A percentile compares a stretch with the other conserved stretches of the same genome.
Conservation (phyloP, 83 land plant species). For the Thuja plicata region DNA sequence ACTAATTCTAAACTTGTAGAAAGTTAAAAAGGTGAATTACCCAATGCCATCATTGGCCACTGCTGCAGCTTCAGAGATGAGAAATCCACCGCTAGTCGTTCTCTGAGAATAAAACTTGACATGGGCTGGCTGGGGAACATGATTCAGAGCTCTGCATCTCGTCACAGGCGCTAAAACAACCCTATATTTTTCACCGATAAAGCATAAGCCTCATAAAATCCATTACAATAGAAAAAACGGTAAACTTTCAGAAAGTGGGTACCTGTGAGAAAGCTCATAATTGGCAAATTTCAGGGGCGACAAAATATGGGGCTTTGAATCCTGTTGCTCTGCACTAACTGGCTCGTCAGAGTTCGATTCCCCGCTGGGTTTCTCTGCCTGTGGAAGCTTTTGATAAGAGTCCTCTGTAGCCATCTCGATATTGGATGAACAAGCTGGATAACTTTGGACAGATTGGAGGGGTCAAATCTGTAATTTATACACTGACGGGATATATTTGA, state of each 20-base stretch:
- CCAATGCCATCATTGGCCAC: slow-evolving; percentile 63
- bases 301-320: background rate
- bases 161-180: slow-evolving; percentile 91
- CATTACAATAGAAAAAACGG: background rate
- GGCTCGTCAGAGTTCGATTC: background rate
- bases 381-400: background rate
- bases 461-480: too few species aligned
- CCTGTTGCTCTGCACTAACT: background rate
- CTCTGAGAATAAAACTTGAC: slow-evolving; percentile 69
- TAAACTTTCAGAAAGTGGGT: background rate
- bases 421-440: too few species aligned
- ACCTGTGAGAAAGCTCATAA: slow-evolving; percentile 16
- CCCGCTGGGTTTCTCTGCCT: background rate
- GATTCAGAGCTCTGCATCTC: slow-evolving; percentile 67
- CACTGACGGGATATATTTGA: too few species aligned
- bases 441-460: too few species aligned
- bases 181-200: slow-evolving; percentile 23
- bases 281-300: background rate
- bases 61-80: slow-evolving; percentile 73
- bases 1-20: background rate
- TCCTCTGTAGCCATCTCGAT: background rate
- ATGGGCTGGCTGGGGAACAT: slow-evolving; percentile 52
- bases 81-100: slow-evolving; percentile 69
- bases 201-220: background rate
- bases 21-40: slow-evolving; percentile 22